Evolutionary conservation across 805 yeast species (phyloP), one percentile per base, ranked within the genome.

Genomic region (Saccharomyces mikatae): DNA sequence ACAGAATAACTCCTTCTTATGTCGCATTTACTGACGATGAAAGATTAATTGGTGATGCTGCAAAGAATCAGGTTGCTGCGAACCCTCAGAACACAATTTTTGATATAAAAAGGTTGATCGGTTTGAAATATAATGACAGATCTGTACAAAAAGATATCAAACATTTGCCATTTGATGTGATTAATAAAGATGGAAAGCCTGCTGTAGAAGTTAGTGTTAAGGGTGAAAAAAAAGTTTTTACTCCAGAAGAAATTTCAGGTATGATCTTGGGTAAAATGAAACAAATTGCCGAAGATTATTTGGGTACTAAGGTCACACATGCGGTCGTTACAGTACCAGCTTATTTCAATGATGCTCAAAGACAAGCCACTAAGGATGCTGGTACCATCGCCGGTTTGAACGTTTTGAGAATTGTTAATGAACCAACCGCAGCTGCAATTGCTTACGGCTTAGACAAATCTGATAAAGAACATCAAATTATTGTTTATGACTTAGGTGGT

Each of bases 361-460:
- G 95, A 77, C 96, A 88, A 74, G 96, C 96, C 61, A 88, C 96
- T 56, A 88, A 88, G 78, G 95, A 88, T 72, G 96, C 96, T 47
- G 96, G 96, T 78, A 81, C 86, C 58, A 88, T 88, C 79, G 95
- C 96, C 50, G 96, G 96, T 66, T 79, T 88, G 71, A 87, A 86
- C 71, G 89, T 88, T 60, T 77, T 88, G 74, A 85, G 96, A 80
- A 88, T 88, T 64, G 92, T 88, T 59, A 88, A 88, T 72, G 96
- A 88, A 79, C 96, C 96, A 66, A 90, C 97, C 57, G 97, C 97
- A 49, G 97, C 97, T 62, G 97, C 97, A 54, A 89, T 90, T 74
- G 97, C 97, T 60, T 90, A 90, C 75, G 97, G 97, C 70, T 79
- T 91, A 63, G 96, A 89, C 72, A 83, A 85, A 71, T 79, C 82